Evolutionary conservation across 2,329 filamentous ascomycete species (phyloP).

Genomic region (Zarea fungicola): DNA sequence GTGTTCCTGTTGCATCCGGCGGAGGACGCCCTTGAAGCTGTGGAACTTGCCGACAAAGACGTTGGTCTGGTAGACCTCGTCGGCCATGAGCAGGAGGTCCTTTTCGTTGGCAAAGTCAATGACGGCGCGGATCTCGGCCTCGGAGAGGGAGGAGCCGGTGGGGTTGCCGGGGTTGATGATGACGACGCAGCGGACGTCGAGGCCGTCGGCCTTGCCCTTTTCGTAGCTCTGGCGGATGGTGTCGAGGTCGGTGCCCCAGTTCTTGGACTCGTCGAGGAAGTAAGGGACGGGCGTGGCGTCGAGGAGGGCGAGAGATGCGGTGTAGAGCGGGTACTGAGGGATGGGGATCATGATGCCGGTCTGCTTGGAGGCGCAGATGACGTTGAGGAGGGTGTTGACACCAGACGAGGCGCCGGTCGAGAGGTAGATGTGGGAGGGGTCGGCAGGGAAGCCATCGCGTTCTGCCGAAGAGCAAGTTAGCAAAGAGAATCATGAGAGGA

Average conservation of each 20-base stretch:
- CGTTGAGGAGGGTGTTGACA: conserved; percentile 86
- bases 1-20: conserved; percentile 69
- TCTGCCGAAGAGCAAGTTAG: conserved; percentile 37
- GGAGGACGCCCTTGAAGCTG: conserved; percentile 88
- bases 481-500: too few relatives aligned
- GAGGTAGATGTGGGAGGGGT: conserved; percentile 79
- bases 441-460: conserved; percentile 82
- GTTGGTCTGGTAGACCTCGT: conserved; percentile 99
- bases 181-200: conserved; percentile 86
- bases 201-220: conserved; percentile 69
- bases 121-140: conserved; percentile 76
- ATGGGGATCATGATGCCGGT: conserved; percentile 90
- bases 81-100: conserved; percentile 83
- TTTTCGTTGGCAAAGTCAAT: conserved; percentile 81
- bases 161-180: conserved; percentile 99
- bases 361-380: conserved; percentile 73
- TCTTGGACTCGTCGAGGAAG: conserved; percentile 78
- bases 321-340: conserved; percentile 97
- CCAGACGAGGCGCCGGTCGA: conserved; percentile 88
- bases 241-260: conserved; percentile 84
- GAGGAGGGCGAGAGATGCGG: conserved; percentile 80
- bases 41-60: conserved; percentile 92
- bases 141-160: conserved; percentile 78
- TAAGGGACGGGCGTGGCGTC: conserved; percentile 88
- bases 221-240: conserved; percentile 68